These are phyloP conservation scores for Hanseniaspora thailandica DNA, from an alignment of 805 yeast genomes.

Conservation along the genomic window DNA sequence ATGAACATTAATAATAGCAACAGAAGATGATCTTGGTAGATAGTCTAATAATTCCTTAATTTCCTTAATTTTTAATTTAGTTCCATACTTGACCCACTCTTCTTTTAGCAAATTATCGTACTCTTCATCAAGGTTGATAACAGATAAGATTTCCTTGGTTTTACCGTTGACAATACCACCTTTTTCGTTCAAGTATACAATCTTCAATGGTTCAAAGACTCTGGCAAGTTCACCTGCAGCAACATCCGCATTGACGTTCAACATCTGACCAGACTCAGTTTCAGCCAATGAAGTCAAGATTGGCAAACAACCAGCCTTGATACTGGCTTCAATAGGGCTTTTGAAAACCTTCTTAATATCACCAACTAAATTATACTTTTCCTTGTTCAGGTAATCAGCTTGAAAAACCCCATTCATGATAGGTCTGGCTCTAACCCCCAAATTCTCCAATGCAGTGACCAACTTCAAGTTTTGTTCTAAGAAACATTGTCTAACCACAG, in stretches of 20 bases:
- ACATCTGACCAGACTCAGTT: constrained; percentile 89
- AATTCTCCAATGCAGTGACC: constrained; percentile 87
- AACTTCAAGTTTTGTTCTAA: constrained; percentile 87
- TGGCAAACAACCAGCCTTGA: constrained; percentile 92
- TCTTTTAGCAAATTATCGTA: constrained; percentile 81
- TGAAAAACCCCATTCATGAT: constrained; percentile 94
- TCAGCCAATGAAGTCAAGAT: constrained; percentile 94
- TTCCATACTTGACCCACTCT: constrained; percentile 97
- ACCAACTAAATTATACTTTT: constrained; percentile 87
- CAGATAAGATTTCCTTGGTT: constrained; percentile 79
- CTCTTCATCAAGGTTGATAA: constrained; percentile 91
- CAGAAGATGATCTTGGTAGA: constrained; percentile 93
- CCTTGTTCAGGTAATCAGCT: constrained; percentile 83
- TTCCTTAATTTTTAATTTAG: constrained; percentile 91
- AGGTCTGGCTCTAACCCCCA: constrained; percentile 98
- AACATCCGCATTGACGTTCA: constrained; percentile 96
- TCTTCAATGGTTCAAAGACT: constrained; percentile 91
- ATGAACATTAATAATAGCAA: constrained; percentile 89
- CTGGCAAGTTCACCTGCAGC: constrained; percentile 98
- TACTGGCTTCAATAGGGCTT: constrained; percentile 83
- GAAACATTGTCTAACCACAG: constrained; percentile 89
- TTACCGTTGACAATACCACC: constrained; percentile 93
- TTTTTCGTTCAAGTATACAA: constrained; percentile 90
- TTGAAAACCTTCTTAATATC: constrained; percentile 76
- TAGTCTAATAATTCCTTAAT: constrained; percentile 87